Conservation (phyloP, 2,329 filamentous ascomycete species). For the Neonectria faginata region DNA sequence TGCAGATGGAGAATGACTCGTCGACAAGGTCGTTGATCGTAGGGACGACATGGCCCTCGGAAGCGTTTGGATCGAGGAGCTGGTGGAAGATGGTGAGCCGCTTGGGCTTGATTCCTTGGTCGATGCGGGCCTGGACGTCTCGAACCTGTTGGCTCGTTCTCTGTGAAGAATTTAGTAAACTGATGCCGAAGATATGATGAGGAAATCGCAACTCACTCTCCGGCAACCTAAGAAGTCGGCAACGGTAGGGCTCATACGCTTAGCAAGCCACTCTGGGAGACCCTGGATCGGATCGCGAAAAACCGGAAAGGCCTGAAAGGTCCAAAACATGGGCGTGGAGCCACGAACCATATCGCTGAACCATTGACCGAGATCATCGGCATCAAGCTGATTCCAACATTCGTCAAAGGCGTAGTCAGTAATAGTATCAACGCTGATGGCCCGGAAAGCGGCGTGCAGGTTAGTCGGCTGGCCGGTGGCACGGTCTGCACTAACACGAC, state of each 20-base stretch:
- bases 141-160: constrained; percentile 18
- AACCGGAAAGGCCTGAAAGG: constrained; percentile 23
- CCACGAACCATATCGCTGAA: constrained; percentile 25
- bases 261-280: constrained; percentile 16
- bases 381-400: constrained; percentile 31
- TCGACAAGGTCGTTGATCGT: constrained; percentile 10
- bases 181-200: not conserved
- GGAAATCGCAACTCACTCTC: not conserved
- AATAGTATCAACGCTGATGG: constrained; percentile 31
- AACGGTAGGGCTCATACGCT: constrained; percentile 18
- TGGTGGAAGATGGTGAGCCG: constrained; percentile 25
- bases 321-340: constrained; percentile 23
- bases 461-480: constrained; percentile 17
- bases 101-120: constrained; percentile 17
- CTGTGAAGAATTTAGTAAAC: not conserved
- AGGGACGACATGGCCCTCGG: constrained; percentile 14
- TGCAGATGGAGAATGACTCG: constrained; percentile 24
- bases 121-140: constrained; percentile 18
- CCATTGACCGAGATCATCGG: constrained; percentile 28
- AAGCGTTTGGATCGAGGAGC: constrained; percentile 19
- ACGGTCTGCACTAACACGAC: constrained; percentile 13
- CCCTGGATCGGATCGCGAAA: constrained; percentile 10
- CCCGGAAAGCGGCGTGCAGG: constrained; percentile 28
- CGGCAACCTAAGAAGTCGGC: constrained; percentile 19
- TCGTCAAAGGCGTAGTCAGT: constrained; percentile 38